Base-by-base conservation (phyloP, 352 stramenopile genomes). In the Globisporangium mamillatum region DNA sequence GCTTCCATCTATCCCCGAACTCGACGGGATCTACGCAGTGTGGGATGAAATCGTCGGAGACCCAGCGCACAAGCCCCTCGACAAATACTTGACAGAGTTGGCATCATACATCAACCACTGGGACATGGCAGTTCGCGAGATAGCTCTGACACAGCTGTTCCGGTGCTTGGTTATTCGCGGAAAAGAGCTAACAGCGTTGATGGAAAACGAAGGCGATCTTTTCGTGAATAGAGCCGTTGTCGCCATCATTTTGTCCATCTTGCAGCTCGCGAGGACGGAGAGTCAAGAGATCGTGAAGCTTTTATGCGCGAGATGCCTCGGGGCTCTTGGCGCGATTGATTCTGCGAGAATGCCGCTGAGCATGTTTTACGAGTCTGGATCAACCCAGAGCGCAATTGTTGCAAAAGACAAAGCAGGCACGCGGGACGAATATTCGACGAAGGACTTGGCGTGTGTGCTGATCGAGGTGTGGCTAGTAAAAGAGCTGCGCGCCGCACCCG, bases 381-480 rank as follows among this genome's bases (percentile, higher is more conserved):
- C 76, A 63, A 64, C 44, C 53, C 62, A 60, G 54, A 69, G 46
- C n/a, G 20, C 27, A 32, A 61, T 66, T 56, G 60, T 69, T n/a
- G 22, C 75, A 20, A 89, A 86, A 77, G 74, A 83, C 68, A 80
- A 81, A 16, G 44, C 68, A 4, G 74, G 73, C 20, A 74, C 75
- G 61, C 81, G 81, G 27, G 68, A 77, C 24, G 89, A 95, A 54
- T 73, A 89, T 64, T 84, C 85, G 4, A 93, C 83, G 9, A 95
- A 94, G 56, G 87, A 95, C 59, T 75, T 96, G 48, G 81, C 87
- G 3, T 94, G 80, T 63, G 80, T 86, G n/a, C 63, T 96, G 38
- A 94, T 96, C 18, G 88, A 96, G 66, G 82, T 66, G 29, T 90
- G 81, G 80, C 62, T 96, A 4, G 87, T 95, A 14, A 93, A 93